These are phyloP conservation scores for Hypoxylon perforatum DNA, from an alignment of 495 filamentous ascomycete genomes.

Conservation along the genomic window DNA sequence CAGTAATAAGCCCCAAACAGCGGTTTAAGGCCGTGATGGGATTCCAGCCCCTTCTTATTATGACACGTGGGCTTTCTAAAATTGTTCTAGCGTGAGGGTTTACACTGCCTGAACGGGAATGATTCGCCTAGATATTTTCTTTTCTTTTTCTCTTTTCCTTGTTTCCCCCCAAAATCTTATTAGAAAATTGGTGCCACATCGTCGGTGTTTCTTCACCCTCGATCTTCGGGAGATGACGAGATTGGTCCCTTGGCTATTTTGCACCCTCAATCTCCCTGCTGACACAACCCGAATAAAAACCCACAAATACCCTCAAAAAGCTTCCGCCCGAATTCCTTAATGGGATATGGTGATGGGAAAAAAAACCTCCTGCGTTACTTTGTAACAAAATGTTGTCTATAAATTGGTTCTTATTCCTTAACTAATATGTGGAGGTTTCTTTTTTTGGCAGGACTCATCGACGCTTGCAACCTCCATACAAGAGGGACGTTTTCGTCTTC, in stretches of 20 bases:
- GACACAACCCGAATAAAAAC: conserved; percentile 28
- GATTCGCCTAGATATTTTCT: conserved; percentile 17
- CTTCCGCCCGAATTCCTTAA: not conserved
- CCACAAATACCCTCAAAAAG: conserved; percentile 28
- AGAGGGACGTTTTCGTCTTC: not conserved
- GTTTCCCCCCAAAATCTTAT: conserved; percentile 32
- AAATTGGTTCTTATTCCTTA: not conserved
- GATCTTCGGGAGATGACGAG: conserved; percentile 52
- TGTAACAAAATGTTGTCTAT: not conserved
- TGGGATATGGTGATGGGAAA: not conserved
- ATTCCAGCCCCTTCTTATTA: conserved; percentile 41
- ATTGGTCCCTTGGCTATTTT: conserved; percentile 45
- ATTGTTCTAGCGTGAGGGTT: conserved; percentile 25
- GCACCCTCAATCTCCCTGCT: conserved; percentile 41
- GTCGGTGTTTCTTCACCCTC: conserved; percentile 48
- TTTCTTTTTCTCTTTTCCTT: conserved; percentile 7
- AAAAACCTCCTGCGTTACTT: not conserved
- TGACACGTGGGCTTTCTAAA: conserved; percentile 44
- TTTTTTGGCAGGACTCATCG: not conserved
- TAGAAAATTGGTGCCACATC: conserved; percentile 46
- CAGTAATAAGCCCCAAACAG: conserved; percentile 33
- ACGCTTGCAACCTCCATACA: conserved; percentile 1
- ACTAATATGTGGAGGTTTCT: not conserved
- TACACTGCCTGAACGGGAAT: conserved; percentile 39
- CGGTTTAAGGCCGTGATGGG: conserved; percentile 24